Evolutionary conservation across 768 basidiomycete species (phyloP), one percentile per base, ranked within the genome.

Genomic region (Saitozyma podzolica): DNA sequence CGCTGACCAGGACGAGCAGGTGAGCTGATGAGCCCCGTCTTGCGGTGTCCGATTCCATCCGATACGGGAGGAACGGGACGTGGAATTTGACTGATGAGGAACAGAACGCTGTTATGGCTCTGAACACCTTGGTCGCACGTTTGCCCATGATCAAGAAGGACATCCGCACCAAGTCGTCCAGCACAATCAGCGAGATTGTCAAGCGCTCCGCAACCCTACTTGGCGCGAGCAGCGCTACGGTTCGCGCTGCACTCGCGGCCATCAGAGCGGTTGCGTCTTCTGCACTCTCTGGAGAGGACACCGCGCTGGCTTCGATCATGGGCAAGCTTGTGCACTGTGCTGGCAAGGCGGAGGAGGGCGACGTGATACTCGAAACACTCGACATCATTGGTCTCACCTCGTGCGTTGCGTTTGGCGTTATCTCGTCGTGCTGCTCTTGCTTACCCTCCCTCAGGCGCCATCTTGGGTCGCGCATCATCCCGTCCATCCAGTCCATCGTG

Each of bases 381-480:
- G 29, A n/a, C 3, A 11, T 64, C 3, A 47, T 64, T n/a, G 55
- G 61, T 3, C 17, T 61, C 3, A 37, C 53, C 17, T 48, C 50
- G 66, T 67, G 42, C 58, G 62, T 64, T 10, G 40, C 47, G 4
- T 48, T 9, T 39, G 14, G 8, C 41, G 42, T 9, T 17, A 10
- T 17, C 45, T 13, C 11, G 45, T 11, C 45, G 45, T 47, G 45
- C 11, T 29, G 29, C 5, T 17, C 3, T 47, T 3, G 56, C 61
- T 64, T 52, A 64, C n/a, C n/a, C 45, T 49, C 17, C 42, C 50
- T 14, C 70, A 95, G 92, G 17, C 76, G 83, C 17, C 86, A 88
- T 51, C 84, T 97, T 19, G 92, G 91, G 0, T 91, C 94, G 10
- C 87, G 95, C 0, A 83, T 92, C 54, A 92, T 99, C 54, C 92